phyloP scores from a whole-genome alignment of 2,329 filamentous ascomycete species.

The Alternaria solani region DNA sequence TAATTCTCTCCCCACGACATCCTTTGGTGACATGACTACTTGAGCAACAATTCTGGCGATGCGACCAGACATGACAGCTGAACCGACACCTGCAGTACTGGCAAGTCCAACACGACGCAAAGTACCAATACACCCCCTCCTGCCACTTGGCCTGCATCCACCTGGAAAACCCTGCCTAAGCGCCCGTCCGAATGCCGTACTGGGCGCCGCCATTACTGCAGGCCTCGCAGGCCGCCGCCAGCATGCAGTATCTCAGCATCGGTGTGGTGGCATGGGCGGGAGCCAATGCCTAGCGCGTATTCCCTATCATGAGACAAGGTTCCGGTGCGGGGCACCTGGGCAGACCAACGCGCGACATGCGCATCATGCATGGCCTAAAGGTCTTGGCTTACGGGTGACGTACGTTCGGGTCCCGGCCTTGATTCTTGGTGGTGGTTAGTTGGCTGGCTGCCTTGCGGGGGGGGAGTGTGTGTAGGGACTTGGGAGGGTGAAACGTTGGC shows the following conservation, averaged over 20 bases:
- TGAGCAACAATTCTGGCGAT: neutral
- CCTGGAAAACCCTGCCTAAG: conserved; percentile 9
- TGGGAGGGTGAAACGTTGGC: neutral
- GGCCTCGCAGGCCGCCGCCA: neutral
- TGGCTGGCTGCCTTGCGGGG: neutral
- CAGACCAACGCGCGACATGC: conserved; percentile 1
- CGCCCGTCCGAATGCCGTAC: conserved; percentile 13
- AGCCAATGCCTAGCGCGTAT: conserved; percentile 13
- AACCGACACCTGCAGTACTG: neutral
- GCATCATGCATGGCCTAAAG: conserved; percentile 1
- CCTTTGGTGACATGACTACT: neutral
- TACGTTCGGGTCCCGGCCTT: conserved; percentile 8
- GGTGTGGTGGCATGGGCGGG: conserved; percentile 4
- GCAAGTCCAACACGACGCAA: neutral
- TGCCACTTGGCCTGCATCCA: neutral
- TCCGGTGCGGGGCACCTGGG: conserved; percentile 12
- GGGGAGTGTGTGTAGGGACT: neutral
- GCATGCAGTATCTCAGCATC: neutral
- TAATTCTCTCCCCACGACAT: neutral
- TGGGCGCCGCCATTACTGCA: neutral
- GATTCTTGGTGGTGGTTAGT: neutral
- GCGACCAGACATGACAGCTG: neutral
- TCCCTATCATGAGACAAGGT: conserved; percentile 14
- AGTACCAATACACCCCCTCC: conserved; percentile 6
- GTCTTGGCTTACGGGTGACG: conserved; percentile 10